Percentiles rank a stretch among this genome's conserved stretches.
These are phyloP conservation scores for Sporothrix curviconia DNA, from an alignment of 2,329 filamentous ascomycete genomes.

Conservation along the genomic window DNA sequence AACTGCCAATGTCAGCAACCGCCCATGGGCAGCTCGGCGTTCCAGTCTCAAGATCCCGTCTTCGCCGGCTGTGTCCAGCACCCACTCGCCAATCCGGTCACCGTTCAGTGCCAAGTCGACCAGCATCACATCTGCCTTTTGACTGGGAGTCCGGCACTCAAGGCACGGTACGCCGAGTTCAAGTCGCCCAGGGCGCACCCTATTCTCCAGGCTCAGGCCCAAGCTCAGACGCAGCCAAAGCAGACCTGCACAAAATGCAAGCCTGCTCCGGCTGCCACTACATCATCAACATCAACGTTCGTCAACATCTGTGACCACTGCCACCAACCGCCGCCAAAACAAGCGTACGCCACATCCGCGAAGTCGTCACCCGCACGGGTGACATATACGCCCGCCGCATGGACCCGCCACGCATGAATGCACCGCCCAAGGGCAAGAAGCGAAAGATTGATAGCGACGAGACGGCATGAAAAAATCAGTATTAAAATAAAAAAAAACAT, in stretches of 20 bases:
- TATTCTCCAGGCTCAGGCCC: conserved; percentile 16
- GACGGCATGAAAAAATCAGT: background rate
- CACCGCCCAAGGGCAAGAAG: conserved; percentile 87
- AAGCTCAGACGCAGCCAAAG: conserved; percentile 6
- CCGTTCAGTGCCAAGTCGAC: conserved; percentile 61
- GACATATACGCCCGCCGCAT: conserved; percentile 81
- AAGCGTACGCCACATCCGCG: conserved; percentile 65
- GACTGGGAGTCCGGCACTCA: conserved; percentile 72
- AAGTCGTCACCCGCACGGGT: conserved; percentile 90
- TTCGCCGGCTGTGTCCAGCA: conserved; percentile 61
- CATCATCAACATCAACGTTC: conserved; percentile 21
- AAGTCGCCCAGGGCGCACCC: conserved; percentile 29
- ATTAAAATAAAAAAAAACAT: background rate
- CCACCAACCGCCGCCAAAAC: conserved; percentile 34
- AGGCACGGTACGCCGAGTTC: conserved; percentile 56
- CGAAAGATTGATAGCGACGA: conserved; percentile 55
- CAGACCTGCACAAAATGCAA: conserved; percentile 17
- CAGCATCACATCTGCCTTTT: conserved; percentile 59
- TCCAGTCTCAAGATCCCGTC: conserved; percentile 69
- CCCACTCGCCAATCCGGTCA: conserved; percentile 60
- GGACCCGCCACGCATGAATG: conserved; percentile 56
- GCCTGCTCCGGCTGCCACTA: conserved; percentile 24
- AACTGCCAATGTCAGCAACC: conserved; percentile 53
- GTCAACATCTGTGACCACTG: conserved; percentile 26
- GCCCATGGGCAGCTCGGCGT: conserved; percentile 52